These are phyloP conservation scores for Nicotiana tabacum DNA, from an alignment of 257 asterid species.

Conservation along the genomic window DNA sequence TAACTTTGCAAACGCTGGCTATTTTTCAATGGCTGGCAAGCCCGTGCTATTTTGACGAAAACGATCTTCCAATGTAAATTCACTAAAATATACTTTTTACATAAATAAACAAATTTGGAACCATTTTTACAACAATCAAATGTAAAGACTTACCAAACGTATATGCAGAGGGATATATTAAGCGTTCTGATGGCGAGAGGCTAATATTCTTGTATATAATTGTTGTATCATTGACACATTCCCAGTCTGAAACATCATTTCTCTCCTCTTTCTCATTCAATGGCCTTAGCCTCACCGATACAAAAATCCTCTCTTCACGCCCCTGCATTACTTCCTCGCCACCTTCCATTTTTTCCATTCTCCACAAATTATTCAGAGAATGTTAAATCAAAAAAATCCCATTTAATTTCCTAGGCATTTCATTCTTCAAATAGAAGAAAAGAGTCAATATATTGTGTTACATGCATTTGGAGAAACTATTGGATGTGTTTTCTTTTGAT, in stretches of 20 bases:
- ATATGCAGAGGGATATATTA: conserved; percentile 56
- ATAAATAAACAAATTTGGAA: too few relatives aligned
- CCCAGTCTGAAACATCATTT: conserved; percentile 57
- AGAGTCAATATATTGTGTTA: neutral
- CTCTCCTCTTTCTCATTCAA: conserved; percentile 56
- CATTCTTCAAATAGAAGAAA: neutral
- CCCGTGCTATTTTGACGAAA: too few relatives aligned
- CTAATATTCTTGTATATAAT: conserved; percentile 50
- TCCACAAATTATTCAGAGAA: conserved; percentile 18
- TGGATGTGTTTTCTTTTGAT: neutral
- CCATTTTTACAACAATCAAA: neutral
- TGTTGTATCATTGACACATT: conserved; percentile 72
- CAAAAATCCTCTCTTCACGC: conserved; percentile 82
- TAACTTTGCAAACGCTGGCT: too few relatives aligned
- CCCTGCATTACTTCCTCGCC: conserved; percentile 7
- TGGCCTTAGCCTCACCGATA: conserved; percentile 78
- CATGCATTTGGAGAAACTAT: neutral
- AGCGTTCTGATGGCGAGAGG: conserved; percentile 48
- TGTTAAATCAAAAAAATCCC: neutral
- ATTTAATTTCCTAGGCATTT: neutral
- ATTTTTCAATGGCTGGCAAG: too few relatives aligned
- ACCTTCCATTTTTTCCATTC: conserved; percentile 32
- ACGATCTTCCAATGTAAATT: neutral
- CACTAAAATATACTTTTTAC: neutral
- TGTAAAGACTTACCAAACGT: conserved; percentile 48